A percentile compares a stretch with the other conserved stretches of the same genome.
Conservation (phyloP, 345 rosid genomes). For the Conringia planisiliqua region DNA sequence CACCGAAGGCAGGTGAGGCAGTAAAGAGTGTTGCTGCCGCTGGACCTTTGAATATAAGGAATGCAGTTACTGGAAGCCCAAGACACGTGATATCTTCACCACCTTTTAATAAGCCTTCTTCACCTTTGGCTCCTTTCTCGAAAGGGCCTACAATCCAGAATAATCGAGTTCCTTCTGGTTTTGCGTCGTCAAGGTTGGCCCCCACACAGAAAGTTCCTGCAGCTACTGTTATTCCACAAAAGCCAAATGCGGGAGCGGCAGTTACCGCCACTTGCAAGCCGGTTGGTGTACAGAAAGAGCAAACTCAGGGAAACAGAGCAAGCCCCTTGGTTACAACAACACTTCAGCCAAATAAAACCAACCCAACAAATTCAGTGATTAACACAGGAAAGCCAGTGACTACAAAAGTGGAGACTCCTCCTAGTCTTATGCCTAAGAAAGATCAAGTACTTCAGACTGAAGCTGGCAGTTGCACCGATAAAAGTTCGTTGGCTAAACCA, state of each 20-base stretch:
- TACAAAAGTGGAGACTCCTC: conserved; percentile 26
- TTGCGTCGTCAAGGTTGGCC: conserved; percentile 23
- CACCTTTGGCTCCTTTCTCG: conserved; percentile 34
- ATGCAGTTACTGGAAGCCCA: conserved; percentile 33
- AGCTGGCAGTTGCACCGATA: neutral
- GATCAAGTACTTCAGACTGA: conserved; percentile 11
- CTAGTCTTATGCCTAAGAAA: conserved; percentile 16
- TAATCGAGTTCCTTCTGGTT: conserved; percentile 28
- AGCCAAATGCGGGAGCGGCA: conserved; percentile 32
- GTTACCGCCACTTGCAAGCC: conserved; percentile 22
- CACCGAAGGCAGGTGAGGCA: conserved; percentile 27
- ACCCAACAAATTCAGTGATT: conserved; percentile 23
- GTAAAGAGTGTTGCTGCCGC: conserved; percentile 18
- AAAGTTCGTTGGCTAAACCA: conserved; percentile 30
- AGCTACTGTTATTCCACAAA: conserved; percentile 23
- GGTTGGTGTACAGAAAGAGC: conserved; percentile 26
- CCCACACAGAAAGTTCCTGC: conserved; percentile 33
- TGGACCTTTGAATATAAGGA: conserved; percentile 37
- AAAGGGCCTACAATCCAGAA: conserved; percentile 39
- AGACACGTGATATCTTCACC: conserved; percentile 28
- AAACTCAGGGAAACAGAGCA: conserved; percentile 31
- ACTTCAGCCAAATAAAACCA: conserved; percentile 28
- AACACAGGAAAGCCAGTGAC: conserved; percentile 27
- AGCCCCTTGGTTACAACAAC: conserved; percentile 8
- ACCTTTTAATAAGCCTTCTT: conserved; percentile 30